phyloP scores from a whole-genome alignment of 495 filamentous ascomycete genomes.

The Talaromyces proteolyticus region DNA sequence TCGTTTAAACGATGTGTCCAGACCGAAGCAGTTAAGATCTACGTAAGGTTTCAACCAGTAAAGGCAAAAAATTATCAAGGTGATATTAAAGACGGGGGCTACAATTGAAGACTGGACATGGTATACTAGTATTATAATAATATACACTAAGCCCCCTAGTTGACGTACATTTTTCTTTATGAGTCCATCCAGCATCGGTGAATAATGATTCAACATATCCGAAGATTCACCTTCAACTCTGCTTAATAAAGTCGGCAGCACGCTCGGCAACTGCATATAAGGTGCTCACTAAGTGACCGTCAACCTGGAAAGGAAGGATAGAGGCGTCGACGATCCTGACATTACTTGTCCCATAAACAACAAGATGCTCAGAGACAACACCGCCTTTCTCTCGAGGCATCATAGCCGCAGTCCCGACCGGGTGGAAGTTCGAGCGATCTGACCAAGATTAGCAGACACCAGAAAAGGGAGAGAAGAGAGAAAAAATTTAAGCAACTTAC shows the following conservation, averaged over 20 bases:
- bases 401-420: slow-evolving; percentile 41
- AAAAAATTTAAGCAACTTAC: slow-evolving; percentile 12
- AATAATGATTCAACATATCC: neutral
- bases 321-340: slow-evolving; percentile 50
- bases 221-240: neutral
- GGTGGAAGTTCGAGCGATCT: slow-evolving; percentile 14
- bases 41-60: too few relatives aligned
- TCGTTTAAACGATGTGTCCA: too few relatives aligned
- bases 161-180: neutral
- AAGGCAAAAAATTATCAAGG: too few relatives aligned
- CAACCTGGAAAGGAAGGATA: slow-evolving; percentile 49
- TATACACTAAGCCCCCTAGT: neutral
- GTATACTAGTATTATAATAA: neutral
- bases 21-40: too few relatives aligned
- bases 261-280: slow-evolving; percentile 58
- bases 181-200: neutral
- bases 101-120: neutral
- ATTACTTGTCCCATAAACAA: slow-evolving; percentile 42
- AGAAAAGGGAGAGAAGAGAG: neutral
- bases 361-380: slow-evolving; percentile 32
- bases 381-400: slow-evolving; percentile 44
- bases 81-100: neutral
- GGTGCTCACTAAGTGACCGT: slow-evolving; percentile 44
- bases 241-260: slow-evolving; percentile 46
- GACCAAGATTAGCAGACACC: neutral